Percentiles rank a stretch among this genome's conserved stretches.
Conservation (phyloP, 2,329 filamentous ascomycete genomes). For the Trichophaea hybrida region DNA sequence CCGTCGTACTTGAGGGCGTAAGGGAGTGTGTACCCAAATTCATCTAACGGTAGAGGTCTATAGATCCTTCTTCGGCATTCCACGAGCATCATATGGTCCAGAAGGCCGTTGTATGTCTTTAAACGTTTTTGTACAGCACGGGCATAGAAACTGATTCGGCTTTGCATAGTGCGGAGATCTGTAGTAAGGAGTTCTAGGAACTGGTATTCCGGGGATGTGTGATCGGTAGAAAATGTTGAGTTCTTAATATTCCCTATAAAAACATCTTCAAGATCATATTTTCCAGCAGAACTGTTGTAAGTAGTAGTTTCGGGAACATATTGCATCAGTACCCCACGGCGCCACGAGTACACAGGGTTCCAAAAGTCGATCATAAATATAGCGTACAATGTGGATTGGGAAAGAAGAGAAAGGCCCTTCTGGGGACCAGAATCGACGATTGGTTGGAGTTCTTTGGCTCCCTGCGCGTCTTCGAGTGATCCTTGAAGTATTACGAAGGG, state of each 20-base stretch:
- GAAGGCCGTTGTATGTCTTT: background rate
- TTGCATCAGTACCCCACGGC: slow-evolving; percentile 3
- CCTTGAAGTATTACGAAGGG: background rate
- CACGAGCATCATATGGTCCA: slow-evolving; percentile 6
- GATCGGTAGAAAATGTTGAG: background rate
- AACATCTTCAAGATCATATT: background rate
- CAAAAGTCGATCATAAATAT: slow-evolving; percentile 6
- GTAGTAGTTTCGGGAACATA: slow-evolving; percentile 5
- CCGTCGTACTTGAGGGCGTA: slow-evolving; percentile 4
- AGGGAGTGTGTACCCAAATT: slow-evolving; percentile 10
- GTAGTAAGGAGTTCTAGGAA: background rate
- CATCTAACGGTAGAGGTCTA: slow-evolving; percentile 9
- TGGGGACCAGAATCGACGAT: background rate
- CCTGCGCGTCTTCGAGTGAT: background rate
- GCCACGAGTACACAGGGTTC: slow-evolving; percentile 7
- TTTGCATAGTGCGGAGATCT: background rate
- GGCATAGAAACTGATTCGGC: background rate
- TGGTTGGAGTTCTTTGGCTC: background rate
- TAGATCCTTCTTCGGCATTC: slow-evolving; percentile 8
- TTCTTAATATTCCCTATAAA: background rate
- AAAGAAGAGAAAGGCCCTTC: background rate
- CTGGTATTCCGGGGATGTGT: background rate
- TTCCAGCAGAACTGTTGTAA: background rate
- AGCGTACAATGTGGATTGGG: background rate
- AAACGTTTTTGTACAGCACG: background rate